Percentiles rank a stretch among this genome's conserved stretches.
These are phyloP conservation scores for Aegilops bicornis DNA, from an alignment of 176 grass and related monocot genomes.

Conservation along the genomic window DNA sequence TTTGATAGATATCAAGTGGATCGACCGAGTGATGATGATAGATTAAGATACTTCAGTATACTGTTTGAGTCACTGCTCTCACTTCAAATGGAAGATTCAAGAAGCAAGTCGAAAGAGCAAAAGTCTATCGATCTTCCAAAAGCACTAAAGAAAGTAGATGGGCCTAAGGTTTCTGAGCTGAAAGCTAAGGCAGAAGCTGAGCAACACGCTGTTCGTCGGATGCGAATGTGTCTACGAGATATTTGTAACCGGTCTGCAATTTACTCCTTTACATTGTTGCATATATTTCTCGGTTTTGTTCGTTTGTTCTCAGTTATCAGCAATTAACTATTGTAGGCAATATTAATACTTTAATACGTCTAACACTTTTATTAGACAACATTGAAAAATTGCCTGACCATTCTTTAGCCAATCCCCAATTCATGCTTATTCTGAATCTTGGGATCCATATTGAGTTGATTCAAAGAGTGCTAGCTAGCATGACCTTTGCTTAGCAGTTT, in stretches of 20 bases:
- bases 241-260: constrained; percentile 86
- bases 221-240: constrained; percentile 98
- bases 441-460: background rate
- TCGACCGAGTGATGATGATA: constrained; percentile 72
- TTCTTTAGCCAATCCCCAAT: background rate
- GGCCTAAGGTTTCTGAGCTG: constrained; percentile 76
- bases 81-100: constrained; percentile 80
- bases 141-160: constrained; percentile 82
- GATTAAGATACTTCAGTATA: constrained; percentile 63
- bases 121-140: constrained; percentile 81
- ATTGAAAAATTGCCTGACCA: background rate
- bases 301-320: background rate
- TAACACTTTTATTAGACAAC: background rate
- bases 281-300: constrained; percentile 2
- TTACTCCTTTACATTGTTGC: constrained; percentile 4
- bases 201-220: constrained; percentile 91
- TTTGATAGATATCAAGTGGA: constrained; percentile 90
- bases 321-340: background rate
- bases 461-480: constrained; percentile 6
- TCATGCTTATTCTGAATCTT: background rate
- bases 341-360: background rate
- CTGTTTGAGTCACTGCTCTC: constrained; percentile 67
- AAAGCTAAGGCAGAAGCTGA: constrained; percentile 87
- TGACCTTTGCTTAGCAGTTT: constrained; percentile 11
- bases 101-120: constrained; percentile 59